phyloP scores from a whole-genome alignment of 2,329 filamentous ascomycete species.

The Bipolaris bicolor region DNA sequence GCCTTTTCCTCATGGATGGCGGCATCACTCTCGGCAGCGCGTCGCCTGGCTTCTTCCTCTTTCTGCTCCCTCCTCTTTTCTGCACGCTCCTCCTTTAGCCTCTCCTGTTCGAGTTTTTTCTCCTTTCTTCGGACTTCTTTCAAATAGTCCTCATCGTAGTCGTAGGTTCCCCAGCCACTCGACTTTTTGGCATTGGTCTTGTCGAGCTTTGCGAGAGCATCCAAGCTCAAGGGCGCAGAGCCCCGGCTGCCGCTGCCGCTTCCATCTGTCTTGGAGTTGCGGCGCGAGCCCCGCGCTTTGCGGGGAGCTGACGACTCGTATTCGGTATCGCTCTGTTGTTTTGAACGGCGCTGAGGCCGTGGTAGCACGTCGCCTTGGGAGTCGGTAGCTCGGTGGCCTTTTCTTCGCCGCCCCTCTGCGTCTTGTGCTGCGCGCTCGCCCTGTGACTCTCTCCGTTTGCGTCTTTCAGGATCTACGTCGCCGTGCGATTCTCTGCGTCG shows the following conservation, averaged over 20 bases:
- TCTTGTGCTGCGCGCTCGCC: slow-evolving; percentile 29
- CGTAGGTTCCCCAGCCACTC: slow-evolving; percentile 50
- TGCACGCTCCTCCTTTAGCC: slow-evolving; percentile 38
- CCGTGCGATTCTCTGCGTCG: slow-evolving; percentile 37
- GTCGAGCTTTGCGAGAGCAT: slow-evolving; percentile 71
- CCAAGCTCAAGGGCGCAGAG: slow-evolving; percentile 54
- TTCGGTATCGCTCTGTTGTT: slow-evolving; percentile 41
- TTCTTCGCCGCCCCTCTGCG: slow-evolving; percentile 37
- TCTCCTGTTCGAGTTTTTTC: slow-evolving; percentile 43
- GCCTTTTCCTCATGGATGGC: slow-evolving; percentile 31
- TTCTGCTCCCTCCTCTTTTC: slow-evolving; percentile 51
- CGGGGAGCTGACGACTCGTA: slow-evolving; percentile 36
- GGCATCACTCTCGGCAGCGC: slow-evolving; percentile 30
- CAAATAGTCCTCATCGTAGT: slow-evolving; percentile 50
- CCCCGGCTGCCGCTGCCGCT: slow-evolving; percentile 36
- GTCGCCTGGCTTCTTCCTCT: slow-evolving; percentile 38
- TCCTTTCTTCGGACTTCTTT: slow-evolving; percentile 47
- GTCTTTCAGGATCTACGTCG: slow-evolving; percentile 31
- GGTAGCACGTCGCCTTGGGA: slow-evolving; percentile 48
- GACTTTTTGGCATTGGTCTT: slow-evolving; percentile 63
- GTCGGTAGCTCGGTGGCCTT: slow-evolving; percentile 49
- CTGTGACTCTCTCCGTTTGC: slow-evolving; percentile 27
- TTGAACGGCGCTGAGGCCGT: slow-evolving; percentile 23
- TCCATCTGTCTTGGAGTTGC: slow-evolving; percentile 34
- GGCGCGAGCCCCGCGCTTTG: slow-evolving; percentile 25